Base-by-base conservation (phyloP, 331 rosid genomes). In the Quercus phellos region DNA sequence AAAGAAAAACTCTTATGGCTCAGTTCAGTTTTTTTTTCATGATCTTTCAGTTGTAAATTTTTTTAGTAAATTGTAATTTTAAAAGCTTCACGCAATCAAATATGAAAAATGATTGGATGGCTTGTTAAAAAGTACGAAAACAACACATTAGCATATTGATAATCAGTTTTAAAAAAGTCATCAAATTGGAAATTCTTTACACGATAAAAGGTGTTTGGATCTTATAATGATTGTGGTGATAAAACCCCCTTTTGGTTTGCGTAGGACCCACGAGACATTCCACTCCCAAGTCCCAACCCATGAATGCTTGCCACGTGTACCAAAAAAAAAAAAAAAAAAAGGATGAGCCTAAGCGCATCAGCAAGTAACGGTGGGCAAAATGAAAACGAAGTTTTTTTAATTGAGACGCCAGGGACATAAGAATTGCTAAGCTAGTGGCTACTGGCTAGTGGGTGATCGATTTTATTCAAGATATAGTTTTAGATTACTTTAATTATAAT, bases 371-470 rank as follows among this genome's bases (percentile, higher is more conserved):
- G 8, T 18, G 58, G 66, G 77, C 24, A 79, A 79, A 73, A 34
- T 22, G 55, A 51, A 43, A 18, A 70, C 73, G 9, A 26, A 69
- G 34, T 68, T 64, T 76, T 76, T 67, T 72, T 79, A 46, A 80
- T 84, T 38, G 38, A 56, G 74, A 84, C 77, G 54, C 68, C 55
- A 11, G 76, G 80, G 87, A 55, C 10, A 4, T 63, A 6, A 55
- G 24, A 17, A 18, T 8, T 46, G 17, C 61, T 5, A 55, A 38
- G 46, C 46, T 8, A 9, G 46, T 38, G 46, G 46, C 3, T 38
- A 38, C 11, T 38, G 11, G 46, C 26, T 55, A 54, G 71, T 16
- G 60, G 60, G 32, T 46, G 10, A 13, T 68, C 73, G 77, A 22
- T 74, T 74, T 34, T 68, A 18, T 35, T 30, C 72, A 17, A 17